Percentiles rank a stretch among this genome's conserved stretches.
These are phyloP conservation scores for Exobasidium cylindrosporum DNA, from an alignment of 1,284 basidiomycete genomes.

Conservation along the genomic window DNA sequence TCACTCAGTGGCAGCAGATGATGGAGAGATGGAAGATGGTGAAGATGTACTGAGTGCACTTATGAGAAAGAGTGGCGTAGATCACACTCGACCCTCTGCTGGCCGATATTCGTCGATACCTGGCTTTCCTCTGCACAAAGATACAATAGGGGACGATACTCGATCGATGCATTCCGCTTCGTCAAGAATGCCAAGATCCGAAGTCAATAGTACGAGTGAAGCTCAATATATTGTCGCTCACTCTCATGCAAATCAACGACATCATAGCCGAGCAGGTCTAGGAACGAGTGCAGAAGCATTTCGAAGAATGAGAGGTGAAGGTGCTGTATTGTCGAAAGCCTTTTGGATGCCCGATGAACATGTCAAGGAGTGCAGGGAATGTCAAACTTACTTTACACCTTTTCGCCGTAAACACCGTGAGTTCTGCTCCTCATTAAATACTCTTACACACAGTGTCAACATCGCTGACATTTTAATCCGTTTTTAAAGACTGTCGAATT, in stretches of 20 bases:
- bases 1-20: slow-evolving; percentile 23
- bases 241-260: neutral
- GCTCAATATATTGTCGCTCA: slow-evolving; percentile 9
- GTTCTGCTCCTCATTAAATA: too few species aligned
- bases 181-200: slow-evolving; percentile 31
- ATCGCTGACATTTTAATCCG: too few species aligned
- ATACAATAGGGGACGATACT: slow-evolving; percentile 47
- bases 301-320: slow-evolving; percentile 14
- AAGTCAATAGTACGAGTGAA: slow-evolving; percentile 20
- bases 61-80: slow-evolving; percentile 9
- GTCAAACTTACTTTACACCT: slow-evolving; percentile 47
- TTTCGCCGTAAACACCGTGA: slow-evolving; percentile 51
- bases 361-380: slow-evolving; percentile 68
- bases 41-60: slow-evolving; percentile 27
- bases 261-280: slow-evolving; percentile 19
- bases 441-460: too few species aligned
- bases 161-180: slow-evolving; percentile 39
- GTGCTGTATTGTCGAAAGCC: slow-evolving; percentile 20
- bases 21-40: slow-evolving; percentile 20
- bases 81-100: slow-evolving; percentile 6
- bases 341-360: slow-evolving; percentile 69
- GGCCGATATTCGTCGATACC: slow-evolving; percentile 21
- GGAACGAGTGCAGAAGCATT: slow-evolving; percentile 33
- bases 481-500: slow-evolving; percentile 54
- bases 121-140: slow-evolving; percentile 43